Evolutionary conservation across 2,329 filamentous ascomycete species (phyloP), one percentile per base, ranked within the genome.

Genomic region (Stachybotrys echinatus): DNA sequence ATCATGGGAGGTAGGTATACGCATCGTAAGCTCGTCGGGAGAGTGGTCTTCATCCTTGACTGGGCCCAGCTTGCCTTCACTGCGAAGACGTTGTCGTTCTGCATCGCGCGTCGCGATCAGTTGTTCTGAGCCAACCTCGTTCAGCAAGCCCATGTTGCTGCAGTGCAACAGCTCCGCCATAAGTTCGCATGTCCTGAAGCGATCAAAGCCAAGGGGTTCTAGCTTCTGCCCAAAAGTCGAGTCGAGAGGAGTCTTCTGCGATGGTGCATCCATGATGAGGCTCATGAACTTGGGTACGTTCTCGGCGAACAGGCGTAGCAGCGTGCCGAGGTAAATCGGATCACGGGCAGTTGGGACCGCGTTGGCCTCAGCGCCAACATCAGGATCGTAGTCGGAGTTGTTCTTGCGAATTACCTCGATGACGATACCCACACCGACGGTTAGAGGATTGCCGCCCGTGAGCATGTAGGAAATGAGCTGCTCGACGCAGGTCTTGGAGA

Each of bases 391-490:
- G 69, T 99, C 94, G 0, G 94, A 97, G 67, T 99, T 99, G 71
- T 99, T 99, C 74, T 99, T 99, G 53, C 94, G 83, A 65, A 99
- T 99, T 43, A 99, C 94, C 70, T 99, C 94, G 55, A 99, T 99
- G 31, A 99, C 83, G 61, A 97, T 96, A 19, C 94, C 94, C 12
- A 99, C 94, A 46, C 94, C 94, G 17, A 97, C 95, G 0, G 92
- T 97, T 51, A 99, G 72, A 6, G 94, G 88, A 61, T 99, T 97
- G 22, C 94, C 94, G 38, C 94, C 94, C 47, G 85, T 81, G 14
- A 97, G 81, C 94, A 99, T 99, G 61, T 92, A 89, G 14, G 80
- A 75, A 52, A 97, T 89, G n/a, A 99, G 79, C 52, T 84, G 84
- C 62, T 92, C 81, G 47, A 96, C 84, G 60, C 92, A 97, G 17